These are phyloP conservation scores for Trichophaea hybrida DNA, from an alignment of 2,329 filamentous ascomycete species.

Conservation along the genomic window DNA sequence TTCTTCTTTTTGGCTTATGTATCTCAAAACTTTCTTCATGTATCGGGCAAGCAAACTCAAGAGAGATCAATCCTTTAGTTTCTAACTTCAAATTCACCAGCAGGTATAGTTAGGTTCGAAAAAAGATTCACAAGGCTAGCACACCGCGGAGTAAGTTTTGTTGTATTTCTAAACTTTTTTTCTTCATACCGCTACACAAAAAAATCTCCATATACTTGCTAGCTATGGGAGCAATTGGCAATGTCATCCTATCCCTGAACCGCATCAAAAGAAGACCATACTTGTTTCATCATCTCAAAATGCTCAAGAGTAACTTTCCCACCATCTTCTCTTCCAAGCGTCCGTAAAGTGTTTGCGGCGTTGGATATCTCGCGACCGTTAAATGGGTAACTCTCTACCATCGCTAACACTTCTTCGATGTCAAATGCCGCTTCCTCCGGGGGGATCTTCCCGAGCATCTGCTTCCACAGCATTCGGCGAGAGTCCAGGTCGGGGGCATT, in stretches of 20 bases:
- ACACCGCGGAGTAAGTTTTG: too few relatives aligned
- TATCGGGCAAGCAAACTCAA: too few relatives aligned
- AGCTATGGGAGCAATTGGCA: too few relatives aligned
- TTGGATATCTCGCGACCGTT: neutral
- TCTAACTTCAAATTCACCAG: too few relatives aligned
- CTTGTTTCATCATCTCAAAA: neutral
- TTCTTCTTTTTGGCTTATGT: too few relatives aligned
- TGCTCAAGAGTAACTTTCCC: neutral
- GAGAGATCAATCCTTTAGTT: too few relatives aligned
- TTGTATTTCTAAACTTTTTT: too few relatives aligned
- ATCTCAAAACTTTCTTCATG: too few relatives aligned
- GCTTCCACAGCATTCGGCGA: neutral
- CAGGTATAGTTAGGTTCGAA: too few relatives aligned
- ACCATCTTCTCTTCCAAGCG: neutral
- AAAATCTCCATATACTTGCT: too few relatives aligned
- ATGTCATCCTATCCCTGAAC: neutral
- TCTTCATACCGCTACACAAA: too few relatives aligned
- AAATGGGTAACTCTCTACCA: neutral
- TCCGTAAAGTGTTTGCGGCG: neutral
- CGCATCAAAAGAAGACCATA: neutral
- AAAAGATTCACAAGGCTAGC: too few relatives aligned
- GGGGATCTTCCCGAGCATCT: neutral
- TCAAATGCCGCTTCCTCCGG: neutral
- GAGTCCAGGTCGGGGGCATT: constrained; percentile 9
- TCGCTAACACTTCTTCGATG: neutral